These are phyloP conservation scores for Ceratocystis alfenasii DNA, from an alignment of 2,329 filamentous ascomycete genomes.

Conservation along the genomic window DNA sequence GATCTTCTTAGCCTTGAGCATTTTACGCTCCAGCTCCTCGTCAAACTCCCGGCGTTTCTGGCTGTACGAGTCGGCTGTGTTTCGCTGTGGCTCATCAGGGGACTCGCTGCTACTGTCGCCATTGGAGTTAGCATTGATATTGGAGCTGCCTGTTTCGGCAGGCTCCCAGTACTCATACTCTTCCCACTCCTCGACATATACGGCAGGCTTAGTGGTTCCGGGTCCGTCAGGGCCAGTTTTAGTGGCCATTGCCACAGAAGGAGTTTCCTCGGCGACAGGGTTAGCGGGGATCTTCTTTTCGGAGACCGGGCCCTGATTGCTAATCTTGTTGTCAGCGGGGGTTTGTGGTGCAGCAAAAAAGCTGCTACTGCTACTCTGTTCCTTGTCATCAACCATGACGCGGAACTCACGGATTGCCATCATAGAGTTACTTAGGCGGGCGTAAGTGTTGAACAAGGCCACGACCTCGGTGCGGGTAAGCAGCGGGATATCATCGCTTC, in stretches of 20 bases:
- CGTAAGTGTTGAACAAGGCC: conserved; percentile 86
- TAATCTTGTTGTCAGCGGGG: neutral
- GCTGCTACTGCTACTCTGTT: conserved; percentile 26
- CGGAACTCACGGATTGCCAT: conserved; percentile 62
- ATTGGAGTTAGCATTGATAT: no score
- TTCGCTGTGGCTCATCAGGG: conserved; percentile 26
- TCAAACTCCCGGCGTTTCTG: conserved; percentile 23
- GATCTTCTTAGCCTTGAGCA: conserved; percentile 28
- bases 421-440: conserved; percentile 71
- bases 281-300: neutral
- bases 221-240: neutral
- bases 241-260: neutral
- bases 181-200: conserved; percentile 11
- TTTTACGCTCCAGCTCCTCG: conserved; percentile 28
- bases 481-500: conserved; percentile 50
- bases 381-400: conserved; percentile 35
- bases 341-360: neutral
- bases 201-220: conserved; percentile 11
- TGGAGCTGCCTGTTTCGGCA: conserved; percentile 13
- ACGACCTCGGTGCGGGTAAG: conserved; percentile 86
- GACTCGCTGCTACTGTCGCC: conserved; percentile 19
- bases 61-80: neutral
- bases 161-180: conserved; percentile 17
- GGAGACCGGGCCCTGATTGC: neutral
- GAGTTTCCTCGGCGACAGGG: neutral